These are phyloP conservation scores for Auriculariales sp. DNA, from an alignment of 768 basidiomycete species.

Conservation along the genomic window DNA sequence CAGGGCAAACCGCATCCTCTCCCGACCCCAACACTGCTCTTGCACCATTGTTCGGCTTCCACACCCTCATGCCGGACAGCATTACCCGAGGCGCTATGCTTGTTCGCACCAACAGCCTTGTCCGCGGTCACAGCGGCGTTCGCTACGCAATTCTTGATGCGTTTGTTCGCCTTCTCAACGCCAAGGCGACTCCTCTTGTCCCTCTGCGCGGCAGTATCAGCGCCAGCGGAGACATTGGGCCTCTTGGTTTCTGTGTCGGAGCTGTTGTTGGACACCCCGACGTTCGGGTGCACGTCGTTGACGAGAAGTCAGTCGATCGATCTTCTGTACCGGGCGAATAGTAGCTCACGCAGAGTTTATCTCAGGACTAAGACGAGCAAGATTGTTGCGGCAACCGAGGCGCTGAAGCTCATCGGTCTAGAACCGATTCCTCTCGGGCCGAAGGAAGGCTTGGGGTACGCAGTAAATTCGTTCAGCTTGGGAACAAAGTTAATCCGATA, in stretches of 20 bases:
- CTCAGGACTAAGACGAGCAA: neutral
- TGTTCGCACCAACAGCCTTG: slow-evolving; percentile 15
- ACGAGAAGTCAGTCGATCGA: neutral
- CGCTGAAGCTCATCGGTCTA: slow-evolving; percentile 10
- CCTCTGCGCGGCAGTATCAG: slow-evolving; percentile 16
- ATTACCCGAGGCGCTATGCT: slow-evolving; percentile 47
- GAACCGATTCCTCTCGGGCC: slow-evolving; percentile 10
- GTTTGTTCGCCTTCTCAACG: slow-evolving; percentile 11
- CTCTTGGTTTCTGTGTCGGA: slow-evolving; percentile 14
- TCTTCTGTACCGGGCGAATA: no score
- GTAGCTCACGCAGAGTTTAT: neutral
- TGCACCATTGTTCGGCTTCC: no score
- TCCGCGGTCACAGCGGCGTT: slow-evolving; percentile 14
- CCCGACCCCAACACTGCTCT: no score
- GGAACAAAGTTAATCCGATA: no score
- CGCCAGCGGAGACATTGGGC: slow-evolving; percentile 16
- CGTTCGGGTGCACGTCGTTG: slow-evolving; percentile 7
- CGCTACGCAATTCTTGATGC: slow-evolving; percentile 12
- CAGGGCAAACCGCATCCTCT: no score
- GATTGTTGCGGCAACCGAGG: slow-evolving; percentile 7
- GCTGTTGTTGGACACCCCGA: slow-evolving; percentile 13
- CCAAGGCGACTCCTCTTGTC: slow-evolving; percentile 13
- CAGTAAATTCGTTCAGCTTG: no score
- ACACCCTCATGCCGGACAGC: slow-evolving; percentile 66
- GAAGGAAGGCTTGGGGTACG: slow-evolving; percentile 16